Percentiles rank a stretch among this genome's conserved stretches.
Conservation (phyloP, 2,329 filamentous ascomycete species). For the Aspergillus terreus region DNA sequence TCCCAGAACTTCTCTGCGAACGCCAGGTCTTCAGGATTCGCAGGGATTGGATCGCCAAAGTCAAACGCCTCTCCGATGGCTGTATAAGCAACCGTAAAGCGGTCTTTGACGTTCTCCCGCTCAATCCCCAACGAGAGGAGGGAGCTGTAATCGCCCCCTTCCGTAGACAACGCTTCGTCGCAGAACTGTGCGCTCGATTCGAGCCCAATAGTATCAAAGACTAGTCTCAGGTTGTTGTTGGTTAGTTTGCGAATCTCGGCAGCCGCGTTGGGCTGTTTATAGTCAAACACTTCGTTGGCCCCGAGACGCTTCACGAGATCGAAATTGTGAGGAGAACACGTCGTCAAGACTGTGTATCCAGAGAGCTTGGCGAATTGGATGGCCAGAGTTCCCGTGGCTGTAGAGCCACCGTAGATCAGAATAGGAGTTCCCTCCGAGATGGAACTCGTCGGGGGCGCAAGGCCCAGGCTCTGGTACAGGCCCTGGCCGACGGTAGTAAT, state of each 20-base stretch:
- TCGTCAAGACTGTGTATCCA: constrained; percentile 28
- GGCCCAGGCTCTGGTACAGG: constrained; percentile 31
- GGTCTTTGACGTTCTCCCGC: constrained; percentile 28
- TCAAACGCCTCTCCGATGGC: constrained; percentile 28
- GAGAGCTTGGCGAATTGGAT: constrained; percentile 40
- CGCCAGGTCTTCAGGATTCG: constrained; percentile 38
- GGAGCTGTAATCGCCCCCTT: constrained; percentile 26
- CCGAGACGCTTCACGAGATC: constrained; percentile 29
- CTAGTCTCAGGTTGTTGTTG: constrained; percentile 27
- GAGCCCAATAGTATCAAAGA: constrained; percentile 33
- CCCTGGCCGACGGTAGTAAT: constrained; percentile 50
- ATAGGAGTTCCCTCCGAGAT: constrained; percentile 16
- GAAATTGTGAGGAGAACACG: constrained; percentile 32
- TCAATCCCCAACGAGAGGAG: constrained; percentile 20
- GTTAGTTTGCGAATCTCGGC: constrained; percentile 28
- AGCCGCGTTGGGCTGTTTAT: constrained; percentile 18
- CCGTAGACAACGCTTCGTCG: constrained; percentile 26
- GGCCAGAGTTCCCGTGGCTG: constrained; percentile 33
- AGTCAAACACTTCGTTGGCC: constrained; percentile 33
- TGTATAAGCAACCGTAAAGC: constrained; percentile 29
- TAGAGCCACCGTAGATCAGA: constrained; percentile 39
- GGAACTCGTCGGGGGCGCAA: constrained; percentile 23
- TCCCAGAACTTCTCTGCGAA: constrained; percentile 41
- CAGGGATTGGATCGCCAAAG: constrained; percentile 25
- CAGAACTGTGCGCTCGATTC: constrained; percentile 26